Evolutionary conservation across 306 rosid species (phyloP).

Genomic region (Cucumis cinereus): DNA sequence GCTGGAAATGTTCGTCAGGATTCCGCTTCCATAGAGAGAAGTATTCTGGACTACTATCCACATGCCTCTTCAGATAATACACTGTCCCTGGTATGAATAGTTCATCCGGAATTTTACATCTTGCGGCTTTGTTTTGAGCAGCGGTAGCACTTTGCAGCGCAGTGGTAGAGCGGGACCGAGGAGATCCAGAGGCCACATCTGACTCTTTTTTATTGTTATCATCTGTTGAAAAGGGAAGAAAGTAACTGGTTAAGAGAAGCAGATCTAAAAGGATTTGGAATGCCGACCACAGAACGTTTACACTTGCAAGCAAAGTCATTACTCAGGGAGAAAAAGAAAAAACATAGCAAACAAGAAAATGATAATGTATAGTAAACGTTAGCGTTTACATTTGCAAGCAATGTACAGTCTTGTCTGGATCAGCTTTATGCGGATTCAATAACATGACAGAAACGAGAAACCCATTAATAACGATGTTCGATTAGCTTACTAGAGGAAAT

Average conservation of each 20-base stretch:
- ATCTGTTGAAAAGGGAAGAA: constrained; percentile 34
- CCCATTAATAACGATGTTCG: too few species aligned
- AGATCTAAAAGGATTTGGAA: constrained; percentile 1
- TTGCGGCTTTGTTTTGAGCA: constrained; percentile 21
- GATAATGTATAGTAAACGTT: background rate
- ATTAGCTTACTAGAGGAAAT: too few species aligned
- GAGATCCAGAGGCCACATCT: constrained; percentile 8
- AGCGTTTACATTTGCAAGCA: too few species aligned
- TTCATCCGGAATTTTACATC: constrained; percentile 39
- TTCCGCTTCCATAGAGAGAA: constrained; percentile 66
- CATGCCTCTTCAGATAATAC: constrained; percentile 63
- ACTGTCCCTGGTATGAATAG: constrained; percentile 73
- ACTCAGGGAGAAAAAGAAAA: background rate
- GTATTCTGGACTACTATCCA: constrained; percentile 20
- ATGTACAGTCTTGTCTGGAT: background rate
- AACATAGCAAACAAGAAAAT: background rate
- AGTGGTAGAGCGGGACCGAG: background rate
- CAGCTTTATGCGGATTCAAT: background rate
- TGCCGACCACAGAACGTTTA: too few species aligned
- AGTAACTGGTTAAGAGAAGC: constrained; percentile 6
- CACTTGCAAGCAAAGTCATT: background rate
- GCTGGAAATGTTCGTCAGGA: constrained; percentile 73
- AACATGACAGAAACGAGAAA: background rate
- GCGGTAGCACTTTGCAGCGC: constrained; percentile 20
- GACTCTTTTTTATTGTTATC: constrained; percentile 29